Conservation (phyloP, 2,329 filamentous ascomycete genomes). For the Sphaerostilbella broomeana region DNA sequence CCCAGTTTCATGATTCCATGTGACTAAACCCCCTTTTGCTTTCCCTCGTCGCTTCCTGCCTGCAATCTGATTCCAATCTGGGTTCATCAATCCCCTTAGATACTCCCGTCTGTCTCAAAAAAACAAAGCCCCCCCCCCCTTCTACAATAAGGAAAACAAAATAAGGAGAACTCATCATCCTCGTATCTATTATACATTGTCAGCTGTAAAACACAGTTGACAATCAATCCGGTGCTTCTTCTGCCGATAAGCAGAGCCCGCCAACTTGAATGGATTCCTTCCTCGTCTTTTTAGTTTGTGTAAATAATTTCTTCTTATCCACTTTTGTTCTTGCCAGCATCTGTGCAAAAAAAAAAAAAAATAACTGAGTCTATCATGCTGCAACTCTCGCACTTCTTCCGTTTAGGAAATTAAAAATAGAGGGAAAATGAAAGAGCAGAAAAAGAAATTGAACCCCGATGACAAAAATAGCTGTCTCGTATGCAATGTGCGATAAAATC, state of each 20-base stretch:
- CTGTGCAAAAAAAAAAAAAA: no score
- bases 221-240: no score
- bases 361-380: slow-evolving; percentile 28
- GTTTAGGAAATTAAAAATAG: slow-evolving; percentile 13
- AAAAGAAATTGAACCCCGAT: slow-evolving; percentile 18
- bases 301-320: slow-evolving; percentile 6
- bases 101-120: background rate
- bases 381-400: slow-evolving; percentile 8
- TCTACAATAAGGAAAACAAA: no score
- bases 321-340: slow-evolving; percentile 8
- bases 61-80: slow-evolving; percentile 14
- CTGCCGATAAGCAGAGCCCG: no score
- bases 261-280: no score
- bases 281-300: slow-evolving; percentile 4
- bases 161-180: slow-evolving; percentile 9
- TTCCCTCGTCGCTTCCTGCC: background rate
- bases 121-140: background rate
- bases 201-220: slow-evolving; percentile 12
- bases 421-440: slow-evolving; percentile 17
- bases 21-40: no score
- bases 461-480: slow-evolving; percentile 25
- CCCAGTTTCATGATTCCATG: slow-evolving; percentile 1
- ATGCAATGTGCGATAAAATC: slow-evolving; percentile 30
- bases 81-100: slow-evolving; percentile 7
- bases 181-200: slow-evolving; percentile 17